Conservation (phyloP, 305 asterid species). For the Fraxinus sp. region DNA sequence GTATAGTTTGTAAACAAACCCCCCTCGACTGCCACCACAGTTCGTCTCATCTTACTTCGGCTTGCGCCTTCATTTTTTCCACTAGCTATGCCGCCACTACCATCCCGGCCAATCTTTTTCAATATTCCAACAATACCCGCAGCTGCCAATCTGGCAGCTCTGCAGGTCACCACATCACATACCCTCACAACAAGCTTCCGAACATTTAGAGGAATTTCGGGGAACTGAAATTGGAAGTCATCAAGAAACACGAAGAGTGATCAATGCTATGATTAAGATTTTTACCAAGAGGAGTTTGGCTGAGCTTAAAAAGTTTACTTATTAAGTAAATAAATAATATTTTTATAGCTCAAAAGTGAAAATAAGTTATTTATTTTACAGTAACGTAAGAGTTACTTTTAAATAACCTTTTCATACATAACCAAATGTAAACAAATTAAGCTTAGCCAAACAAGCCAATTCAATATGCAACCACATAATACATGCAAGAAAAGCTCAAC, state of each 20-base stretch:
- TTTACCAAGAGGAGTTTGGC: neutral
- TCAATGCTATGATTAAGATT: neutral
- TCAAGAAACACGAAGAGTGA: neutral
- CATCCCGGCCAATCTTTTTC: slow-evolving; percentile 85
- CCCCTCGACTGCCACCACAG: slow-evolving; percentile 83
- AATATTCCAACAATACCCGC: slow-evolving; percentile 85
- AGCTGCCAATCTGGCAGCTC: slow-evolving; percentile 89
- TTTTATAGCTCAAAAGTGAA: neutral
- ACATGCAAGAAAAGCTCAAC: slow-evolving; percentile 29
- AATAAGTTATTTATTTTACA: neutral
- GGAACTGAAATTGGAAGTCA: slow-evolving; percentile 44
- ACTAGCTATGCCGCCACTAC: slow-evolving; percentile 46
- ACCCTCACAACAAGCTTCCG: slow-evolving; percentile 74
- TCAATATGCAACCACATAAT: neutral
- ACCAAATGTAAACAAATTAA: neutral
- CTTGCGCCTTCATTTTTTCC: slow-evolving; percentile 39
- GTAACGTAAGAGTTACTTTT: neutral
- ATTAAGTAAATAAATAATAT: neutral
- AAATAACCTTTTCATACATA: no score
- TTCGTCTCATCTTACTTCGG: slow-evolving; percentile 48
- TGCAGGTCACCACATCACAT: slow-evolving; percentile 71
- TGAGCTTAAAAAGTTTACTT: neutral
- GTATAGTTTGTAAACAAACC: slow-evolving; percentile 64
- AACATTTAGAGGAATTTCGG: slow-evolving; percentile 52
- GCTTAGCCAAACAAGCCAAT: neutral